Evolutionary conservation across 2,329 filamentous ascomycete species (phyloP).

Genomic region (Pseudogymnoascus sp.): DNA sequence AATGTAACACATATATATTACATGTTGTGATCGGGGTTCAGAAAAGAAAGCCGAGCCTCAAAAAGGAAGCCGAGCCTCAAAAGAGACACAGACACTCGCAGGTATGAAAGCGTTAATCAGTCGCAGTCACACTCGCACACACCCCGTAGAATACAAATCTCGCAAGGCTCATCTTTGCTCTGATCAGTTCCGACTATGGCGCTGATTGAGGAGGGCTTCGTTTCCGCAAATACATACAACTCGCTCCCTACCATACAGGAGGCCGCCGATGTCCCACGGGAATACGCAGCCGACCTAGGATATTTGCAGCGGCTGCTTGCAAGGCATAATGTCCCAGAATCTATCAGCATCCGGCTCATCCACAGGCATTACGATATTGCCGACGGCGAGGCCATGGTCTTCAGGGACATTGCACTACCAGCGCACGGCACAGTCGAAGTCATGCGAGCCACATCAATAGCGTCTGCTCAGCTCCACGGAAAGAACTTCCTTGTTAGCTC

Average conservation of each 20-base stretch:
- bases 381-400: background rate
- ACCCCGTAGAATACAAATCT: no score
- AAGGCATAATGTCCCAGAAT: background rate
- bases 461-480: background rate
- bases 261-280: background rate
- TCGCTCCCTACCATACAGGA: background rate
- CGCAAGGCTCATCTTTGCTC: background rate
- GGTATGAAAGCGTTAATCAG: background rate
- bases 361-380: background rate
- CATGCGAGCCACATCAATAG: background rate
- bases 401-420: background rate
- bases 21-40: background rate
- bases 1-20: background rate
- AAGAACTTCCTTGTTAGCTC: background rate
- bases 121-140: background rate
- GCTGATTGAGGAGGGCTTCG: background rate
- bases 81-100: background rate
- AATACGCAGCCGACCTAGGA: background rate
- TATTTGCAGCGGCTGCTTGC: background rate
- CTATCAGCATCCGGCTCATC: background rate
- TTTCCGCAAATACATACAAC: background rate
- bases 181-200: background rate
- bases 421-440: background rate
- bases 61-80: no score
- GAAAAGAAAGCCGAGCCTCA: background rate